These are phyloP conservation scores for Chaetomium fimeti DNA, from an alignment of 495 filamentous ascomycete species.

Conservation along the genomic window DNA sequence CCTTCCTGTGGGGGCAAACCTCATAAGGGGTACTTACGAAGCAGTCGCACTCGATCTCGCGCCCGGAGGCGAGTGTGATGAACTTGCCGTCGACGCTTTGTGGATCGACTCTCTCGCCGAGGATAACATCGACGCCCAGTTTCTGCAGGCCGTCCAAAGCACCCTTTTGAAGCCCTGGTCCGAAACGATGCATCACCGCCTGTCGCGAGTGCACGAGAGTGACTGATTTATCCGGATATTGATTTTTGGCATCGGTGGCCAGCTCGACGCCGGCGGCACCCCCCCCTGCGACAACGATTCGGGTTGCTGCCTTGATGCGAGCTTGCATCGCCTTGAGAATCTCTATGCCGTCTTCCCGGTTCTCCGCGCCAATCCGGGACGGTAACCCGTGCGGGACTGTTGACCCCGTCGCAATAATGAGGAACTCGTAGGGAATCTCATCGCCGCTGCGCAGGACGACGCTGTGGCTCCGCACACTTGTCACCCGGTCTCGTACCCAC, in stretches of 20 bases:
- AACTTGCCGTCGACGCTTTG: slow-evolving; percentile 17
- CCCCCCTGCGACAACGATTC: slow-evolving; percentile 57
- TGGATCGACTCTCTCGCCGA: slow-evolving; percentile 38
- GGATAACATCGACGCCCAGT: slow-evolving; percentile 45
- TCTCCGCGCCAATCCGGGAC: slow-evolving; percentile 48
- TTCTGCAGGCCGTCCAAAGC: slow-evolving; percentile 40
- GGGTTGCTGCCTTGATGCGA: slow-evolving; percentile 39
- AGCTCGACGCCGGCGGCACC: slow-evolving; percentile 62
- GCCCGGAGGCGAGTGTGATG: slow-evolving; percentile 29
- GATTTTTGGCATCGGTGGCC: slow-evolving; percentile 55
- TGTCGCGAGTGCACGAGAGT: slow-evolving; percentile 57
- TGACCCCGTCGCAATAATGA: slow-evolving; percentile 57
- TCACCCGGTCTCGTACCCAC: slow-evolving; percentile 42
- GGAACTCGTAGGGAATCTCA: slow-evolving; percentile 54
- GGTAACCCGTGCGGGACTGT: slow-evolving; percentile 48
- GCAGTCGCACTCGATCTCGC: slow-evolving; percentile 32
- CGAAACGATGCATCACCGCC: slow-evolving; percentile 55
- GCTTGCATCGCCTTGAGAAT: slow-evolving; percentile 45
- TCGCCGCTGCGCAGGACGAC: slow-evolving; percentile 34
- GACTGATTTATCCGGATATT: slow-evolving; percentile 57
- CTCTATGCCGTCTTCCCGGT: slow-evolving; percentile 45
- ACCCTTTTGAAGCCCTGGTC: slow-evolving; percentile 48
- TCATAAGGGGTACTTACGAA: slow-evolving; percentile 26
- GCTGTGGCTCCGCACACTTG: slow-evolving; percentile 25
- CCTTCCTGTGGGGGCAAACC: no score